Percentiles rank a stretch among this genome's conserved stretches.
phyloP scores from a whole-genome alignment of 176 grass and related monocot genomes.

The Eragrostis nindensis region DNA sequence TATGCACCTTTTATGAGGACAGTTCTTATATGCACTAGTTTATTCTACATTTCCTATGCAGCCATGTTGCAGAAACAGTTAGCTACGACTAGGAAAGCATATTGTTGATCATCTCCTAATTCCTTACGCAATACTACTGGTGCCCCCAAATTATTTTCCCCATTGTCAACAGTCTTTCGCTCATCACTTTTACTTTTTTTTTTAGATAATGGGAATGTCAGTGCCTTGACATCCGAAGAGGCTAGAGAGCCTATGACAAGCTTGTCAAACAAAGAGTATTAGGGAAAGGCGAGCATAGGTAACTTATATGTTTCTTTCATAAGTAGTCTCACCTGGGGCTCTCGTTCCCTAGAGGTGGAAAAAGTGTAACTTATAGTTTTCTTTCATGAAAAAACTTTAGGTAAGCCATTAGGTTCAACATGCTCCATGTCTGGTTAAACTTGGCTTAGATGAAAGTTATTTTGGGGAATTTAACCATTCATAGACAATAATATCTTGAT shows the following conservation, averaged over 20 bases:
- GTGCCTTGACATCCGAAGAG: too few species aligned
- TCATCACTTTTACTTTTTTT: slow-evolving; percentile 17
- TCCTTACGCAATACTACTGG: slow-evolving; percentile 8
- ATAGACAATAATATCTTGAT: background rate
- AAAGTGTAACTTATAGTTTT: background rate
- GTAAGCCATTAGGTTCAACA: background rate
- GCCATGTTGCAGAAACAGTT: slow-evolving; percentile 20
- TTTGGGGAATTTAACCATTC: background rate
- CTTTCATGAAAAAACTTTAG: background rate
- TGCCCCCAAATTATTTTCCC: background rate
- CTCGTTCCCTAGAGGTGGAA: background rate
- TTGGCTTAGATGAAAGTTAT: slow-evolving; percentile 15
- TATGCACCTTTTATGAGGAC: too few species aligned
- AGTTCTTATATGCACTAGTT: slow-evolving; percentile 8
- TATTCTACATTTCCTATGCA: slow-evolving; percentile 2
- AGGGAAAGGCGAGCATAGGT: too few species aligned
- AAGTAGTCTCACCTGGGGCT: too few species aligned
- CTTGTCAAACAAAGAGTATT: too few species aligned
- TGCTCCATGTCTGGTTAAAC: background rate
- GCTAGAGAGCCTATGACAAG: too few species aligned
- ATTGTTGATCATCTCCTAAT: background rate
- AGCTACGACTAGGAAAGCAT: slow-evolving; percentile 4
- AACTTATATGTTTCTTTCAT: too few species aligned
- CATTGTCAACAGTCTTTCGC: background rate
- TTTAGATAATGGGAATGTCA: too few species aligned